These are phyloP conservation scores for Puccinia coronata DNA, from an alignment of 1,284 basidiomycete species.

Conservation along the genomic window DNA sequence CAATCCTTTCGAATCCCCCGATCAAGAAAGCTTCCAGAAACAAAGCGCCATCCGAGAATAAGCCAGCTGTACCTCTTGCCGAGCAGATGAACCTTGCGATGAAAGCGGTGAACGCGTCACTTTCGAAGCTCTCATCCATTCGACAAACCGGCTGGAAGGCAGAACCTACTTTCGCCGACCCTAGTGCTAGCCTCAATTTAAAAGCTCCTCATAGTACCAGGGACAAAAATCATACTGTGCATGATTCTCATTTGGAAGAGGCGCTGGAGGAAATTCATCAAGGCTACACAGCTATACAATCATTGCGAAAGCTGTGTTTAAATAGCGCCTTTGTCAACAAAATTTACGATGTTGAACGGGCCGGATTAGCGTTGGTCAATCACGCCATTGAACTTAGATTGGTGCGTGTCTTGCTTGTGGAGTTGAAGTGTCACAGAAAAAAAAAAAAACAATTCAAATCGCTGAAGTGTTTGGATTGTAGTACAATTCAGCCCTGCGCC, in stretches of 20 bases:
- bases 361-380: constrained; percentile 45
- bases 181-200: background rate
- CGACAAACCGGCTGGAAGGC: constrained; percentile 44
- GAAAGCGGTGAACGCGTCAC: constrained; percentile 38
- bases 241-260: constrained; percentile 8
- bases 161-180: background rate
- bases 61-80: background rate
- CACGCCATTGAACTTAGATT: constrained; percentile 44
- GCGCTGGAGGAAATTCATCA: constrained; percentile 23
- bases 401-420: constrained; percentile 7
- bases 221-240: background rate
- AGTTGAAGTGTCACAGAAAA: too few relatives aligned
- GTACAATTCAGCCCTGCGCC: constrained; percentile 47
- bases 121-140: constrained; percentile 33
- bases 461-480: constrained; percentile 21
- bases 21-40: constrained; percentile 4
- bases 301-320: constrained; percentile 26
- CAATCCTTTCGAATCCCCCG: background rate
- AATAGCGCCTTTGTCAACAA: background rate
- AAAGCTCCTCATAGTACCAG: background rate
- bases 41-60: background rate
- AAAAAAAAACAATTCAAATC: background rate
- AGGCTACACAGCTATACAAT: constrained; percentile 26
- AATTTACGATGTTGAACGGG: constrained; percentile 37
- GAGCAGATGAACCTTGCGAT: constrained; percentile 35